Percentiles rank a stretch among this genome's conserved stretches.
phyloP scores from a whole-genome alignment of 345 rosid species.

The Acer negundo region DNA sequence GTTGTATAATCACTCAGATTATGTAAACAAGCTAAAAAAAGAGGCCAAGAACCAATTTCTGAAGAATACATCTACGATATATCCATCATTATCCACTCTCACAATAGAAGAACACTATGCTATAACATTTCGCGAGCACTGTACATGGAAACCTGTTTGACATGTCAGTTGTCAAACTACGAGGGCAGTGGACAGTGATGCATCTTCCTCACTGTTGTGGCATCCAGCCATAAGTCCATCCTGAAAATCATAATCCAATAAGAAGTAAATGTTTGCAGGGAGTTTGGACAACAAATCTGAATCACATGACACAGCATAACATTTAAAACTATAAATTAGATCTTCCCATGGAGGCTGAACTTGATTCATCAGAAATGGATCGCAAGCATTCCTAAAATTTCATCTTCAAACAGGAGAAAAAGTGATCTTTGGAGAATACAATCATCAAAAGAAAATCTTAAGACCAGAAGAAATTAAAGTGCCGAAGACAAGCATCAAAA shows the following conservation, averaged over 20 bases:
- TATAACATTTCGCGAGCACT: not conserved
- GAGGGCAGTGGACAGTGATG: not conserved
- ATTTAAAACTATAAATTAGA: not conserved
- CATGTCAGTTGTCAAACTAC: not conserved
- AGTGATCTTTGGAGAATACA: not conserved
- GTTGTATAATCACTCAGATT: not conserved
- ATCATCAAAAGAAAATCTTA: not conserved
- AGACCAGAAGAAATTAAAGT: not conserved
- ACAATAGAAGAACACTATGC: not conserved
- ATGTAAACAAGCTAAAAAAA: not conserved
- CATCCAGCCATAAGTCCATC: not conserved
- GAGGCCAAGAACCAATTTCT: not conserved
- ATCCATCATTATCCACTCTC: not conserved
- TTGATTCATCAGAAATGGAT: not conserved
- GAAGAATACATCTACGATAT: not conserved
- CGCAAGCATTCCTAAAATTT: not conserved
- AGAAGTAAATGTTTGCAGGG: not conserved
- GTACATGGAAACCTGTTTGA: not conserved
- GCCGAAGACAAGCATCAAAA: not conserved
- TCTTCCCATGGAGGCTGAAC: not conserved
- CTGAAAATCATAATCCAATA: conserved; percentile 2
- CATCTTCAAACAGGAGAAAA: not conserved
- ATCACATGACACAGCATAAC: not conserved
- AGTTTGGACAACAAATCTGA: not conserved
- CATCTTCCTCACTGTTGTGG: conserved; percentile 7